phyloP scores from a whole-genome alignment of 2,329 filamentous ascomycete species.

The Trichoderma asperellum region DNA sequence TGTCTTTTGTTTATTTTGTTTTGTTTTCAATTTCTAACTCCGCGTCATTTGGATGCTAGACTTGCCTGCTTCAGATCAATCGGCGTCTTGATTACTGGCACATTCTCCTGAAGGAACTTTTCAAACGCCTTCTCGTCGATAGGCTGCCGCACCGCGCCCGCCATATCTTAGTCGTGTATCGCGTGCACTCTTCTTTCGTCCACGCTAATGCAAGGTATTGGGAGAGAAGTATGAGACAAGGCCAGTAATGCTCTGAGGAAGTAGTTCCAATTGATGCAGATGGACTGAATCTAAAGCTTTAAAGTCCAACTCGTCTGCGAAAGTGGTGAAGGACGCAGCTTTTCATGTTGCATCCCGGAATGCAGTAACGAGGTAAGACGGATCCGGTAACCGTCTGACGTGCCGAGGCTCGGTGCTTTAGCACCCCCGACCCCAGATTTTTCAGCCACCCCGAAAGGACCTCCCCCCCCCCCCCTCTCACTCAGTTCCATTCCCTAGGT shows the following conservation, averaged over 20 bases:
- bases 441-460: slow-evolving; percentile 4
- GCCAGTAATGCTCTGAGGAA: not conserved
- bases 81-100: slow-evolving; percentile 82
- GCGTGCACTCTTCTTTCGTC: not conserved
- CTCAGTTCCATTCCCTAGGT: not conserved
- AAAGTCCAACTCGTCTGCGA: not conserved
- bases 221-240: not conserved
- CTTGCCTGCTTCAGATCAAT: slow-evolving; percentile 84
- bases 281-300: not conserved
- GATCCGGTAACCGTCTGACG: slow-evolving; percentile 5
- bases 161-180: slow-evolving; percentile 58
- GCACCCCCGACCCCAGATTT: slow-evolving; percentile 18
- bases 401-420: slow-evolving; percentile 26
- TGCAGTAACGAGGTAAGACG: not conserved
- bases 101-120: slow-evolving; percentile 74
- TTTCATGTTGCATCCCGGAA: not conserved
- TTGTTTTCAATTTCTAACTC: not conserved
- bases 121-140: slow-evolving; percentile 83
- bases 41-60: not conserved
- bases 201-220: not conserved
- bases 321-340: not conserved
- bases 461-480: slow-evolving; percentile 2
- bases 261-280: not conserved
- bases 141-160: slow-evolving; percentile 84
- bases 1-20: not conserved